A percentile compares a stretch with the other conserved stretches of the same genome.
Conservation (phyloP, 1,284 basidiomycete genomes). For the Earliella scabrosa region DNA sequence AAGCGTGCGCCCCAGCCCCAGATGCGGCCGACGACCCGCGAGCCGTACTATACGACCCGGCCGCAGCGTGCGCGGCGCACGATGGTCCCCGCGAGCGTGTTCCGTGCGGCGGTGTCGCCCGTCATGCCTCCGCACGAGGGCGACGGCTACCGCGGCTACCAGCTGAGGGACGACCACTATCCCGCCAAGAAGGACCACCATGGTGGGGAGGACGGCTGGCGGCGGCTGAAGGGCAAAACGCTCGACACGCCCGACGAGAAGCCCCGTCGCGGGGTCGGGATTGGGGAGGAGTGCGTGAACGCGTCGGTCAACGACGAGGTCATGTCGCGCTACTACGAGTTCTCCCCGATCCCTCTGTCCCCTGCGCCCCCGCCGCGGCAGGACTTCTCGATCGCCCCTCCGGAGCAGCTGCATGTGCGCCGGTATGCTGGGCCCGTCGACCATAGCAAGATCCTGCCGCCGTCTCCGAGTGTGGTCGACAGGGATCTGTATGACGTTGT, state of each 20-base stretch:
- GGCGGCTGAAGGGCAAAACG: too few relatives aligned
- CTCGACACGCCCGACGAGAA: too few relatives aligned
- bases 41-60: conserved; percentile 25
- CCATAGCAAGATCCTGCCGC: conserved; percentile 12
- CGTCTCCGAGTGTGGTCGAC: conserved; percentile 6
- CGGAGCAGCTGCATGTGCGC: conserved; percentile 26
- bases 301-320: conserved; percentile 26
- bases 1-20: too few relatives aligned
- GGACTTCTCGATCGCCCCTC: conserved; percentile 9
- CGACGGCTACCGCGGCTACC: not conserved
- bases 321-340: conserved; percentile 25
- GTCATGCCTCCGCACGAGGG: conserved; percentile 1
- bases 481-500: conserved; percentile 24
- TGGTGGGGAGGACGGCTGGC: conserved; percentile 9
- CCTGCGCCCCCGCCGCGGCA: not conserved
- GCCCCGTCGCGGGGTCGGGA: too few relatives aligned
- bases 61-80: too few relatives aligned
- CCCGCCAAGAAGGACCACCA: not conserved
- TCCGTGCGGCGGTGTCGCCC: conserved; percentile 18
- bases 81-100: conserved; percentile 23
- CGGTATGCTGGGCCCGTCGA: conserved; percentile 13
- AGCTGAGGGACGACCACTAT: not conserved
- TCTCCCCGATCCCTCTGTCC: conserved; percentile 29
- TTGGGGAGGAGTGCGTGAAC: conserved; percentile 14
- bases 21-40: too few relatives aligned